Conservation (phyloP, 768 basidiomycete genomes). For the Tylopilus rubrobrunneus region DNA sequence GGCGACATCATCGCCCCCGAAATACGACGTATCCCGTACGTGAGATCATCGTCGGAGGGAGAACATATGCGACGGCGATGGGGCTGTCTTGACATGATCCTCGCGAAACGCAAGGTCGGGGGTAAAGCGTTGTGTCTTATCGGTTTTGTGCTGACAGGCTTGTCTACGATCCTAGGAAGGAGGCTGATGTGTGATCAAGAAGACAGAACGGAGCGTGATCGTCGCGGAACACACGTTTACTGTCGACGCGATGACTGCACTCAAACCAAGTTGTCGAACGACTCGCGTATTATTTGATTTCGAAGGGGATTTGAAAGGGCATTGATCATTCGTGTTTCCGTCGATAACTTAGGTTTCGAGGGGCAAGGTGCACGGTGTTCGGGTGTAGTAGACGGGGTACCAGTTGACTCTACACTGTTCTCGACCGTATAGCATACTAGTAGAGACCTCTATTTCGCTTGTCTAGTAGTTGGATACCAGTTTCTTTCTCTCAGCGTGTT, state of each 20-base stretch:
- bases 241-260: slow-evolving; percentile 2
- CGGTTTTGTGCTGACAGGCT: not conserved
- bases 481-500: not conserved
- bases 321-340: no score
- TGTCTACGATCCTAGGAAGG: slow-evolving; percentile 10
- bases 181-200: slow-evolving; percentile 25
- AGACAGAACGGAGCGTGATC: slow-evolving; percentile 24
- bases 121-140: not conserved
- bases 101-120: slow-evolving; percentile 20
- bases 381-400: no score
- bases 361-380: no score
- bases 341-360: no score
- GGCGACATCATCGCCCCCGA: slow-evolving; percentile 36
- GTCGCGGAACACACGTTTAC: slow-evolving; percentile 20
- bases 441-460: not conserved
- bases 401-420: not conserved
- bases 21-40: slow-evolving; percentile 15
- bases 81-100: slow-evolving; percentile 25
- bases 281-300: slow-evolving; percentile 23
- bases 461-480: not conserved
- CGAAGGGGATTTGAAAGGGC: slow-evolving; percentile 13
- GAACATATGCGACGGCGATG: slow-evolving; percentile 25
- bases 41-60: slow-evolving; percentile 22
- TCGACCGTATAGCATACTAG: not conserved
- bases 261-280: slow-evolving; percentile 21